Evolutionary conservation across 805 yeast species (phyloP).

Genomic region (Nakazawaea populi): DNA sequence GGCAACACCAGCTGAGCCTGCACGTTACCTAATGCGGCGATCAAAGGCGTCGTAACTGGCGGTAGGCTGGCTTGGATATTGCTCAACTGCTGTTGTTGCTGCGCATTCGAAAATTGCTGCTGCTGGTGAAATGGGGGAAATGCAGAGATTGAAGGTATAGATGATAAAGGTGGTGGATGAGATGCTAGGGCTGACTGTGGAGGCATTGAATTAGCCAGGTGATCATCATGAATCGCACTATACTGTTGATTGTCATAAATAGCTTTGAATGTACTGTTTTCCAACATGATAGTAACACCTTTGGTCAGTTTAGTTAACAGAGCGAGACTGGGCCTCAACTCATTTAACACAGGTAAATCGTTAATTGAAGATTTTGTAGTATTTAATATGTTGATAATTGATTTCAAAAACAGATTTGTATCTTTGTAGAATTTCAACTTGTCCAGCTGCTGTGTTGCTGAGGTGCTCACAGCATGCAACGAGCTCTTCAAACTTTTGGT

Average conservation of each 20-base stretch:
- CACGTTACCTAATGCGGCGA: slow-evolving; percentile 28
- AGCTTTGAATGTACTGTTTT: slow-evolving; percentile 46
- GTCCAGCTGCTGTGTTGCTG: slow-evolving; percentile 47
- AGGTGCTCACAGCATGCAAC: slow-evolving; percentile 37
- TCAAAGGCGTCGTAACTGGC: slow-evolving; percentile 28
- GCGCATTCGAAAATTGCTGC: slow-evolving; percentile 10
- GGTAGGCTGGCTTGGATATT: slow-evolving; percentile 15
- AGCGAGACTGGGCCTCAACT: slow-evolving; percentile 74
- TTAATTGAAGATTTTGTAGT: slow-evolving; percentile 77
- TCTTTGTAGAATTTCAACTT: slow-evolving; percentile 75
- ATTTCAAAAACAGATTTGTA: slow-evolving; percentile 72
- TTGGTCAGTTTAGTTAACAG: slow-evolving; percentile 82
- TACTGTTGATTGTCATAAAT: slow-evolving; percentile 12
- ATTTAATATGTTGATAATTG: slow-evolving; percentile 78
- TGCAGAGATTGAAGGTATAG: slow-evolving; percentile 29
- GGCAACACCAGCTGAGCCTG: slow-evolving; percentile 15
- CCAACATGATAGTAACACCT: slow-evolving; percentile 84
- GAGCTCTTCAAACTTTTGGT: slow-evolving; percentile 54
- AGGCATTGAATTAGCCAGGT: background rate
- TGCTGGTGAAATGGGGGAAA: slow-evolving; percentile 17
- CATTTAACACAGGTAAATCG: slow-evolving; percentile 75
- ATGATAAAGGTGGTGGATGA: slow-evolving; percentile 23
- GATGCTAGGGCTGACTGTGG: slow-evolving; percentile 3
- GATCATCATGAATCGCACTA: slow-evolving; percentile 12
- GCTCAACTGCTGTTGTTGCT: slow-evolving; percentile 19